Conservation (phyloP, 73 alveolate genomes). For the Paramecium octaurelia region DNA sequence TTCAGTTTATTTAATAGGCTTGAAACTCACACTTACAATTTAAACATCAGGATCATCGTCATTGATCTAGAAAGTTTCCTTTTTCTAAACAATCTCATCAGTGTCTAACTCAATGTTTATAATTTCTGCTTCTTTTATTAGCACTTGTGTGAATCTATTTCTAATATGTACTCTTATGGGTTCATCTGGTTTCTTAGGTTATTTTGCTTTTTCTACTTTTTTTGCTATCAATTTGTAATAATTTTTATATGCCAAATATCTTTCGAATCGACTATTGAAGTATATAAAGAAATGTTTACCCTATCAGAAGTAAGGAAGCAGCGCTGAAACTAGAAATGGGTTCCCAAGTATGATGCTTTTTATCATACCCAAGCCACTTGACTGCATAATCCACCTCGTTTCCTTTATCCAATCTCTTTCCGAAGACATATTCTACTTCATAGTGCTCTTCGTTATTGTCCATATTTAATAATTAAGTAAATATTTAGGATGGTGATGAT, state of each 20-base stretch:
- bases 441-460: background rate
- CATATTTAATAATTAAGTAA: background rate
- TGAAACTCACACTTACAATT: background rate
- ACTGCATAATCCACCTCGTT: background rate
- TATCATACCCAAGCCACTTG: constrained; percentile 1
- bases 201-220: background rate
- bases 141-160: background rate
- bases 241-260: background rate
- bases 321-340: background rate
- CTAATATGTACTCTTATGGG: background rate
- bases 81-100: background rate
- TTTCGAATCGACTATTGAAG: background rate
- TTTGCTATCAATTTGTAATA: background rate
- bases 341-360: background rate
- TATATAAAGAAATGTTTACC: background rate
- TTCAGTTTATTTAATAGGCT: background rate
- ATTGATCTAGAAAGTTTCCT: background rate
- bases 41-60: constrained; percentile 1
- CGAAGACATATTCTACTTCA: constrained; percentile 26
- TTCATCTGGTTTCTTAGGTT: background rate
- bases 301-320: background rate
- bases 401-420: background rate
- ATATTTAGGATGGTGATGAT: background rate
- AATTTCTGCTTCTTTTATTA: background rate
- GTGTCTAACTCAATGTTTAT: background rate